Conservation (phyloP, 345 rosid genomes). For the Syzygium aromaticum region DNA sequence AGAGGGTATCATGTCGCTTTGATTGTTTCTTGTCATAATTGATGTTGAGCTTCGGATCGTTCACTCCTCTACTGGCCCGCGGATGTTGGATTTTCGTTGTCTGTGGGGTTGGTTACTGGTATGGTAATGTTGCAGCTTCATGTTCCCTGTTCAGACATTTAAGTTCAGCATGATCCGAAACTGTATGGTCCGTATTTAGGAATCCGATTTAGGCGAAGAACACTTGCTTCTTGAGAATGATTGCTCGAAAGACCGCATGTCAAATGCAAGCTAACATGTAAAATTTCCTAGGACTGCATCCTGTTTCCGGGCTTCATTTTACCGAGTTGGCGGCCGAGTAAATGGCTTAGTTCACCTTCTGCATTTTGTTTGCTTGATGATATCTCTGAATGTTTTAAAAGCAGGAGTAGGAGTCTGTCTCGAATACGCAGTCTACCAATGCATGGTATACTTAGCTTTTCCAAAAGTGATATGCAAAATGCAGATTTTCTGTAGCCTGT, state of each 20-base stretch:
- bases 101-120: neutral
- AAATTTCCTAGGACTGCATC: neutral
- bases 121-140: neutral
- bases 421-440: neutral
- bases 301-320: neutral
- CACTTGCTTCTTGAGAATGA: neutral
- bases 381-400: neutral
- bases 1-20: neutral
- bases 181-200: neutral
- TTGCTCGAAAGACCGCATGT: neutral
- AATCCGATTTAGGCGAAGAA: neutral
- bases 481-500: neutral
- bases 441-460: neutral
- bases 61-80: neutral
- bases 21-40: neutral
- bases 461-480: neutral
- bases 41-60: neutral
- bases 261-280: neutral
- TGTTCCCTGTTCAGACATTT: neutral
- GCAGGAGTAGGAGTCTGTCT: neutral
- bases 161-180: neutral
- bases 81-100: neutral
- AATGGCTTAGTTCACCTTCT: neutral
- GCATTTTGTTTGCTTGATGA: neutral
- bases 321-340: fast-evolving